Evolutionary conservation across 2,329 filamentous ascomycete genomes (phyloP), one percentile per base, ranked within the genome.

Genomic region (Pseudogymnoascus sp.): DNA sequence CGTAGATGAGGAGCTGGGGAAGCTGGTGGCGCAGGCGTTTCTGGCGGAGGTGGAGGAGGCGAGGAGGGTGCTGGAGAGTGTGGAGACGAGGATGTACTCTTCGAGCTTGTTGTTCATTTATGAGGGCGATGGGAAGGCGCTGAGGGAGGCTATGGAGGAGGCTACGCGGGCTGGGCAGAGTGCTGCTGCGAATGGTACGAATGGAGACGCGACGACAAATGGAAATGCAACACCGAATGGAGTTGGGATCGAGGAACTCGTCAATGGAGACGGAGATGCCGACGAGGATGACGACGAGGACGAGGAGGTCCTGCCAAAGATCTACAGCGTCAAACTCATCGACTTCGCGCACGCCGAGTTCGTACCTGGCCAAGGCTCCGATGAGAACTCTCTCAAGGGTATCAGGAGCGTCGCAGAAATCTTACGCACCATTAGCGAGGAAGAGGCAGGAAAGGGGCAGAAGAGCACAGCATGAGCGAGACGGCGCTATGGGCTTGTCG

Each of bases 291-390:
- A 78, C 1, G 77, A 79, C 0, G 78, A 77, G 1, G 81, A 84
- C 0, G 81, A 85, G 1, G 81, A 82, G 59, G 71, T 76, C 63
- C 70, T 73, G 9, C 88, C 88, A 0, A 86, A 86, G 68, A 83
- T 96, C 43, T 90, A 88, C 69, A 82, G 85, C 11, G 80, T 97
- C 58, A 94, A 93, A 71, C 80, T 99, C 65, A 99, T 99, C 68
- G 94, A 99, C 73, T 99, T 99, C 79, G 94, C 94, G 1, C 94
- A 99, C 74, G 94, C 94, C 9, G 76, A 79, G 58, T 97, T 69
- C 86, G 88, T 85, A 1, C 88, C 90, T 0, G 90, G 91, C 1
- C 76, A 88, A 68, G 93, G 93, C 0, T 87, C 89, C 0, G 94
- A 99, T 72, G 87, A 96, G 75, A 97, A 97, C 70, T 77, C 82